phyloP scores from a whole-genome alignment of 2,329 filamentous ascomycete species.

The Pyrenophora seminiperda region DNA sequence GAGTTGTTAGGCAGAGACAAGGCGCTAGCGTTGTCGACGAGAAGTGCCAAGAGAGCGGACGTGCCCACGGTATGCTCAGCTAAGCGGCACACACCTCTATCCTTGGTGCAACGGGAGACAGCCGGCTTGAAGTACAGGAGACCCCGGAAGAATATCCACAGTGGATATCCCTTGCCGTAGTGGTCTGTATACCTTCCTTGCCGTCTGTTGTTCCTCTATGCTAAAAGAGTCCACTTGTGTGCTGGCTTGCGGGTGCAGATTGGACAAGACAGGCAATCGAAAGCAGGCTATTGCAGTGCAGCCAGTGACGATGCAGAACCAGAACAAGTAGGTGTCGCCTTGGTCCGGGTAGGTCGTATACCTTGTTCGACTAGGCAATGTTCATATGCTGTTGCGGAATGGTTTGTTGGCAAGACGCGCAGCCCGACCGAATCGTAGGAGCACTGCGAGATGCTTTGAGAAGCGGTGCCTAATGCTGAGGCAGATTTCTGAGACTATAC shows the following conservation, averaged over 20 bases:
- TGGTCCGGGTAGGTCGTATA: no score
- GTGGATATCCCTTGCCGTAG: conserved; percentile 1
- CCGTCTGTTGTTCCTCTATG: neutral
- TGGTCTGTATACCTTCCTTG: neutral
- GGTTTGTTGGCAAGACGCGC: no score
- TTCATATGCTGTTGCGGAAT: no score
- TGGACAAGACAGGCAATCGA: neutral
- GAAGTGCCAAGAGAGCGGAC: neutral
- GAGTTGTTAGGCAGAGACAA: conserved; percentile 1
- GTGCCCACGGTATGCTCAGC: conserved; percentile 10
- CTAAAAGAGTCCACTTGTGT: neutral
- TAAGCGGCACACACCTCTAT: conserved; percentile 3
- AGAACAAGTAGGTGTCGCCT: neutral
- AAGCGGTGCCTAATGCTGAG: neutral
- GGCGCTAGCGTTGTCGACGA: conserved; percentile 8
- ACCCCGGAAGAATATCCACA: neutral
- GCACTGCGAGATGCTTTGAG: neutral
- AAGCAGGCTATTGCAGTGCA: neutral
- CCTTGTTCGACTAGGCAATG: no score
- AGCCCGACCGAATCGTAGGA: neutral
- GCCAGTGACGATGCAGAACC: neutral
- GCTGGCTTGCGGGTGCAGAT: neutral
- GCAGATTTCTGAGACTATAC: neutral
- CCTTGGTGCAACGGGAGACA: neutral
- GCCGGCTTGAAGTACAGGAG: conserved; percentile 1